Evolutionary conservation across 306 rosid genomes (phyloP).

Genomic region (Rosa lucieae): DNA sequence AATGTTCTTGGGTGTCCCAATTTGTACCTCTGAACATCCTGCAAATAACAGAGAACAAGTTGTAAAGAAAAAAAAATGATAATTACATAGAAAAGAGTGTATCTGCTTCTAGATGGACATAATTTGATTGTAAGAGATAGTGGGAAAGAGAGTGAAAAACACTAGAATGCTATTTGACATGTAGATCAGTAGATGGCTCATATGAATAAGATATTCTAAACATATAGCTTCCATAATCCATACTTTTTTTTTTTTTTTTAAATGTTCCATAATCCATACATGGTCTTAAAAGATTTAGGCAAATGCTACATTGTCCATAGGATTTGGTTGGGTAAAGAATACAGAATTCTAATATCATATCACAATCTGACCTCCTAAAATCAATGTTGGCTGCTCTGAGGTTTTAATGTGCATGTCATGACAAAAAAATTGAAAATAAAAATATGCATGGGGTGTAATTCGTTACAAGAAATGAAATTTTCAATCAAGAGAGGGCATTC

Average conservation of each 20-base stretch:
- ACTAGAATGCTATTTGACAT: background rate
- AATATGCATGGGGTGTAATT: background rate
- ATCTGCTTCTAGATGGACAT: background rate
- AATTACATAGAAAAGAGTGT: background rate
- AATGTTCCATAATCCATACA: background rate
- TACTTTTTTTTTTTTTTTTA: no score
- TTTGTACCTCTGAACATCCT: slow-evolving; percentile 81
- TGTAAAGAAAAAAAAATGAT: background rate
- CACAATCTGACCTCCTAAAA: background rate
- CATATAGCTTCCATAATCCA: background rate
- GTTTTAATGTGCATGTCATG: background rate
- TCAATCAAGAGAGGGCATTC: background rate
- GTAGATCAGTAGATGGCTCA: background rate
- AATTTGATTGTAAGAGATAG: background rate
- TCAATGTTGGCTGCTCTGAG: background rate
- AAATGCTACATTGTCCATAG: background rate
- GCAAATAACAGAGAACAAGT: slow-evolving; percentile 22
- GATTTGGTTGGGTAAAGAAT: background rate
- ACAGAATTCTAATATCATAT: background rate
- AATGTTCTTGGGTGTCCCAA: slow-evolving; percentile 81
- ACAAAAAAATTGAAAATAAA: background rate
- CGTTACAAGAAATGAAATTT: background rate
- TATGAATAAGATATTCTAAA: background rate
- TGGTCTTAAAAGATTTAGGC: background rate
- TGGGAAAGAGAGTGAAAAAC: background rate